Evolutionary conservation across 2,329 filamentous ascomycete species (phyloP).

Genomic region (Trichoderma breve): DNA sequence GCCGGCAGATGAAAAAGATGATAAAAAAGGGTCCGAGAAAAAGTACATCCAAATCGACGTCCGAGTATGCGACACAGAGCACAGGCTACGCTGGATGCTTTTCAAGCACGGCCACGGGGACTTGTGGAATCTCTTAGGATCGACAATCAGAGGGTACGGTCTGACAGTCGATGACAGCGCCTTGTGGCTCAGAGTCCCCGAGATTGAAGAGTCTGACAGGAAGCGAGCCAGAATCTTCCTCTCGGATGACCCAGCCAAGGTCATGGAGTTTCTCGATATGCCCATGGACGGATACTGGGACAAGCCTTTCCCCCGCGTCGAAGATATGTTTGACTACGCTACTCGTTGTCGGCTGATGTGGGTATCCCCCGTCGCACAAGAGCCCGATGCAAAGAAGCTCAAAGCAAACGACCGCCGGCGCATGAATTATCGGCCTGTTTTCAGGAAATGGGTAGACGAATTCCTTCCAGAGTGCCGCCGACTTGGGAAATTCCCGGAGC

Average conservation of each 20-base stretch:
- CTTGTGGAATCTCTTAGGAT: constrained; percentile 62
- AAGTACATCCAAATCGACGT: constrained; percentile 68
- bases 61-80: constrained; percentile 46
- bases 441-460: constrained; percentile 59
- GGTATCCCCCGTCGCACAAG: constrained; percentile 31
- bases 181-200: constrained; percentile 63
- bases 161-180: constrained; percentile 64
- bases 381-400: constrained; percentile 36
- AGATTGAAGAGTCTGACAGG: constrained; percentile 61
- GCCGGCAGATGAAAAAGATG: constrained; percentile 34
- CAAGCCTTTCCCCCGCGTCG: constrained; percentile 51
- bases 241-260: constrained; percentile 52
- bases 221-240: constrained; percentile 60
- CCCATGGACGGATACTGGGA: constrained; percentile 46
- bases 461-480: constrained; percentile 56
- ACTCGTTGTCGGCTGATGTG: constrained; percentile 58
- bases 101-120: constrained; percentile 75
- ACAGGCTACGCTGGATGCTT: constrained; percentile 56
- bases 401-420: constrained; percentile 58
- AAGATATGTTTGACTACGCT: constrained; percentile 63
- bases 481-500: constrained; percentile 35
- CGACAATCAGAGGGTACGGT: constrained; percentile 61
- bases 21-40: neutral
- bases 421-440: constrained; percentile 55
- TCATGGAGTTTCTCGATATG: constrained; percentile 64